These are phyloP conservation scores for Nigrospora oryzae DNA, from an alignment of 2,329 filamentous ascomycete genomes.

Conservation along the genomic window DNA sequence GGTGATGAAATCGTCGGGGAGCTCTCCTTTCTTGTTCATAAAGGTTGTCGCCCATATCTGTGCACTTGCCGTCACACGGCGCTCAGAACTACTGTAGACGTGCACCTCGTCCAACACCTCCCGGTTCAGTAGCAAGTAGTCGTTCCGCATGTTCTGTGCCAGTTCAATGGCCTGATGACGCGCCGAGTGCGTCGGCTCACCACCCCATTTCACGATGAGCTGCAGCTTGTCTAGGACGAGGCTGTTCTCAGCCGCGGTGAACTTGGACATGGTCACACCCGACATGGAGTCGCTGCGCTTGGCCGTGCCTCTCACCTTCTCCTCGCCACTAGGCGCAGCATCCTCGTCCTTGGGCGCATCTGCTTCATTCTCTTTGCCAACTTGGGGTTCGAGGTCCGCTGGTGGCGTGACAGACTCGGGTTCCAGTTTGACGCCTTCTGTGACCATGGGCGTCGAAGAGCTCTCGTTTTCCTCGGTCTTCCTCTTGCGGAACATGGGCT, in stretches of 20 bases:
- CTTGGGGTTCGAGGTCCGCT: conserved; percentile 9
- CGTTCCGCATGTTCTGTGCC: conserved; percentile 91
- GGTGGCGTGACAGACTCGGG: conserved; percentile 17
- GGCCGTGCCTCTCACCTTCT: conserved; percentile 26
- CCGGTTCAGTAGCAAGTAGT: conserved; percentile 84
- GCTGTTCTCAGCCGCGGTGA: conserved; percentile 87
- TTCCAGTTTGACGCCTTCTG: conserved; percentile 24
- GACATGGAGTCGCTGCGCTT: conserved; percentile 74
- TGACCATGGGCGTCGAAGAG: conserved; percentile 16
- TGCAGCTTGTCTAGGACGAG: conserved; percentile 92
- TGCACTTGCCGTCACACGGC: conserved; percentile 88
- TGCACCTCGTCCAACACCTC: conserved; percentile 88
- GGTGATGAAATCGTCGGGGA: conserved; percentile 77
- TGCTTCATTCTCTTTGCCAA: conserved; percentile 5
- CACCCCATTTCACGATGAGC: conserved; percentile 97
- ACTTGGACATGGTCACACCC: conserved; percentile 85
- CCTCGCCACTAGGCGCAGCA: conserved; percentile 12
- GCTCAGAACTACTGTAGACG: conserved; percentile 92
- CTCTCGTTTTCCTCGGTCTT: conserved; percentile 51
- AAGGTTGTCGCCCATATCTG: conserved; percentile 94
- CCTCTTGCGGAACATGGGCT: conserved; percentile 95
- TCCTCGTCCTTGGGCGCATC: conserved; percentile 7
- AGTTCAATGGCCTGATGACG: conserved; percentile 94
- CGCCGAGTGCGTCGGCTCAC: conserved; percentile 94
- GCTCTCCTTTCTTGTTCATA: conserved; percentile 67